Conservation (phyloP, 2,329 filamentous ascomycete species). For the Aspergillus sclerotialis region DNA sequence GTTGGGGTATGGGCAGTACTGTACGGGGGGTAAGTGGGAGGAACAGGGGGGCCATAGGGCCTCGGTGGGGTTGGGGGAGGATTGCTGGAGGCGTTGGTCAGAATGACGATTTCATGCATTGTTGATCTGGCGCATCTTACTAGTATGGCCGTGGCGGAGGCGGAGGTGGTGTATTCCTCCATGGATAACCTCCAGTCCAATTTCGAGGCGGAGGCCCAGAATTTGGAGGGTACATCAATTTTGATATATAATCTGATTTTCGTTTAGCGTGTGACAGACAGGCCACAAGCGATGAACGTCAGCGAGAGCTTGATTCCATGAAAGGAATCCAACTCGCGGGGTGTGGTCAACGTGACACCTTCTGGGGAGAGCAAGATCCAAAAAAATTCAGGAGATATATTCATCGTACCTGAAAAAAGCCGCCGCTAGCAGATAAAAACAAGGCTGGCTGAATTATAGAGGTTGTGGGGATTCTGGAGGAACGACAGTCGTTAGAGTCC, state of each 20-base stretch:
- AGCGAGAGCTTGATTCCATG: background rate
- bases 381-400: no score
- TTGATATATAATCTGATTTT: no score
- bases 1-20: conserved; percentile 8
- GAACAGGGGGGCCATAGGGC: conserved; percentile 3
- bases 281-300: background rate
- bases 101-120: background rate
- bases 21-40: background rate
- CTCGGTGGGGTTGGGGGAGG: conserved; percentile 3
- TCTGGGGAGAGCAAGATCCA: no score
- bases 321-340: background rate
- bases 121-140: conserved; percentile 4
- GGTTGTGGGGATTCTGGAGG: no score
- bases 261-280: no score
- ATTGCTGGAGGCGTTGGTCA: background rate
- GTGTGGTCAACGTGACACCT: no score
- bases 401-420: no score
- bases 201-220: conserved; percentile 8
- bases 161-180: conserved; percentile 6
- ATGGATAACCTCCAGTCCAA: conserved; percentile 10
- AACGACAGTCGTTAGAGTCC: no score
- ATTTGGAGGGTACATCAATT: conserved; percentile 17
- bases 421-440: no score
- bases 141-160: conserved; percentile 9
- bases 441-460: no score